Evolutionary conservation across 306 rosid species (phyloP), one percentile per base, ranked within the genome.

Genomic region (Quercus mongolica): DNA sequence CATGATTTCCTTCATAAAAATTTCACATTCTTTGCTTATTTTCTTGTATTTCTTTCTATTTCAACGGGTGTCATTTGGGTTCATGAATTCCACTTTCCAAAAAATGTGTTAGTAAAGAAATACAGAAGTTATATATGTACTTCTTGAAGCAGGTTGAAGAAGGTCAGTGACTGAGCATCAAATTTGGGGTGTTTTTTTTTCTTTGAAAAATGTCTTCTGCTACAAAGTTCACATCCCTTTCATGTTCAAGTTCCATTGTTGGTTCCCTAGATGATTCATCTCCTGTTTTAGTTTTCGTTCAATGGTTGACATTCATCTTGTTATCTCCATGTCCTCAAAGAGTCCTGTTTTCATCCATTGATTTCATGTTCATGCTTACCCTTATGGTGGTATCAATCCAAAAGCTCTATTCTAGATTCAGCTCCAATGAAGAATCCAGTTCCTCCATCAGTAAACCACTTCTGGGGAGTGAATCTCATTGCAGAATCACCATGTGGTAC

Each of bases 311-410:
- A 52, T 86, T 79, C 14, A 46, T 86, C 73, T 69, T 86, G 5
- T 79, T 86, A 55, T 82, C 82, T 17, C 86, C 89, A 18, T 86
- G 89, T 68, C 86, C 89, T 38, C 89, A 86, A 14, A 31, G 89
- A 23, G 4, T 79, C 15, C 4, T 82, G 64, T 28, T 86, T n/a
- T 79, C 86, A n/a, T 25, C 67, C 3, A 0, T 82, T 76, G 89
- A 86, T 54, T 23, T 57, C 19, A 8, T 79, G 14, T 82, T 86
- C 76, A 69, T 86, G 77, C 51, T 86, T 17, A 20, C 23, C 61
- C 49, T 86, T 17, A 7, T 79, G 20, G 67, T 81, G 51, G 73
- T 82, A 67, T 76, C 84, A 38, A 71, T 79, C 23, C 38, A 59
- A 1, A 82, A 55, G 9, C 75, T 86, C 44, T 79, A 49, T 25